Conservation (phyloP, 257 asterid species). For the Fraxinus excelsior region DNA sequence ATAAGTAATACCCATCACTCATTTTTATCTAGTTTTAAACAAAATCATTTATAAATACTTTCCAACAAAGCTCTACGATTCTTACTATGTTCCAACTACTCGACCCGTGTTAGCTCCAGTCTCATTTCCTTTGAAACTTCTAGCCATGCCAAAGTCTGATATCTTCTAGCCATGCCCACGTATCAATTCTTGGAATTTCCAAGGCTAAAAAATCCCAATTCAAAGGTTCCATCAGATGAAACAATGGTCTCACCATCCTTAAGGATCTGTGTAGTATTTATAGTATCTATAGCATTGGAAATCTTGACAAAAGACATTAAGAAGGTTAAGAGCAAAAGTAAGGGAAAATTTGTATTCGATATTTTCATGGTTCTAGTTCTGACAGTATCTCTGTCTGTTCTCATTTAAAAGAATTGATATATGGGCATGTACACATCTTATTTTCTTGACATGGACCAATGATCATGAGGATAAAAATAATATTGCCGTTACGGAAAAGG, state of each 20-base stretch:
- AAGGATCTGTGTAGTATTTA: constrained; percentile 14
- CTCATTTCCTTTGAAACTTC: constrained; percentile 35
- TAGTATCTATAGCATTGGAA: constrained; percentile 22
- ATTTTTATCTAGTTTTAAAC: no score
- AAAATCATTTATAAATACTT: no score
- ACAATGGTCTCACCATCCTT: constrained; percentile 35
- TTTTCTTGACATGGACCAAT: no score
- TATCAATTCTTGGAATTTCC: background rate
- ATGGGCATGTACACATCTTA: no score
- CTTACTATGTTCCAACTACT: no score
- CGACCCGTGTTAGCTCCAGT: constrained; percentile 28
- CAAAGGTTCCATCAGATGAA: constrained; percentile 36
- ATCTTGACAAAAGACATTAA: background rate
- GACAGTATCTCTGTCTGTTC: no score
- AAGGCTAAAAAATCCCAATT: constrained; percentile 37
- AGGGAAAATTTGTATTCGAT: background rate
- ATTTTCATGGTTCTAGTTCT: background rate
- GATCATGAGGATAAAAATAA: no score
- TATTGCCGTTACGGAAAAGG: no score
- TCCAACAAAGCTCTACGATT: no score
- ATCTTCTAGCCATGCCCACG: constrained; percentile 42
- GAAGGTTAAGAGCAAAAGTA: constrained; percentile 1
- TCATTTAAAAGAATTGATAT: no score
- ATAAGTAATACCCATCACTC: no score
- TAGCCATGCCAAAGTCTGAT: constrained; percentile 62